phyloP scores from a whole-genome alignment of 371 early-diverging fungal genomes.

The Mortierella sp. region DNA sequence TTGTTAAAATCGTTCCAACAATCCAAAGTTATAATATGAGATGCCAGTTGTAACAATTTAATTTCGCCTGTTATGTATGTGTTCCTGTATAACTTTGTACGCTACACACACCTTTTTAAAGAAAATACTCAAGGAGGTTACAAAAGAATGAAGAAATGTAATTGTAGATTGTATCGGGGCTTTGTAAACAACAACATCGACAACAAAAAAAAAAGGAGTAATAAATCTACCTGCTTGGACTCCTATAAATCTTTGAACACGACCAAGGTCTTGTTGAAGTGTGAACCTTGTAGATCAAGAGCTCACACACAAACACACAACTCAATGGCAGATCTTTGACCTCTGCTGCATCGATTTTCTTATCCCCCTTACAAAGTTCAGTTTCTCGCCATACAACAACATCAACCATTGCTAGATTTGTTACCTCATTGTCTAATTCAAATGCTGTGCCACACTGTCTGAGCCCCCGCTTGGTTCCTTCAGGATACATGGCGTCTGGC shows the following conservation, averaged over 20 bases:
- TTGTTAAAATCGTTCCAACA: not conserved
- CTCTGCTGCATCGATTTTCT: not conserved
- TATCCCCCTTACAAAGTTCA: not conserved
- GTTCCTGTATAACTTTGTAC: not conserved
- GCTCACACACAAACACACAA: not conserved
- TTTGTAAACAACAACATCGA: not conserved
- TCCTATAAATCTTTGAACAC: too few species aligned
- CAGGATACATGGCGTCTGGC: not conserved
- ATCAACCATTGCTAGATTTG: too few species aligned
- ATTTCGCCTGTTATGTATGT: not conserved
- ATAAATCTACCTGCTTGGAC: not conserved
- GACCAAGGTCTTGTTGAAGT: not conserved
- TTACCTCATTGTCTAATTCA: too few species aligned
- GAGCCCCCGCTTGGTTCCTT: not conserved
- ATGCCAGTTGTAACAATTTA: not conserved
- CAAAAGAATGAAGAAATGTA: not conserved
- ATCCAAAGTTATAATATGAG: not conserved
- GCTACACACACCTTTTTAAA: not conserved
- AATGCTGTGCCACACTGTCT: not conserved
- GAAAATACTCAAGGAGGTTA: not conserved
- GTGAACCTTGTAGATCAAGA: not conserved
- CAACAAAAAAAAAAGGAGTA: conserved; percentile 3
- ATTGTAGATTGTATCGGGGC: not conserved
- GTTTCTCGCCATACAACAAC: not conserved
- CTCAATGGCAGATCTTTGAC: not conserved